Conservation (phyloP, 345 rosid genomes). For the Ricinus communis region DNA sequence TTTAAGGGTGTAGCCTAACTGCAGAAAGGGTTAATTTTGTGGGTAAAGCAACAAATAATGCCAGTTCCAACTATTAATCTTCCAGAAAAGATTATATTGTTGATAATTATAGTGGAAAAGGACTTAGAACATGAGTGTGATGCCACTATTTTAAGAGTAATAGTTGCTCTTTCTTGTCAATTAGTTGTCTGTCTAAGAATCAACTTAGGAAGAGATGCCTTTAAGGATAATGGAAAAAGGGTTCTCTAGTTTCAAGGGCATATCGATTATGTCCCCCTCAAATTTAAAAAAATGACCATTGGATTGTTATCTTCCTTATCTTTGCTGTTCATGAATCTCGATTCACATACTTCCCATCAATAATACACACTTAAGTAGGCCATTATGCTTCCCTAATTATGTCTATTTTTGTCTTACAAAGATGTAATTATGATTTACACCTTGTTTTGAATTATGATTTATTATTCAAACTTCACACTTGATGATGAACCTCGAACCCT, state of each 20-base stretch:
- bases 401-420: constrained; percentile 1
- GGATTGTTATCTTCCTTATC: constrained; percentile 24
- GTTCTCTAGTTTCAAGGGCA: constrained; percentile 32
- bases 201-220: constrained; percentile 17
- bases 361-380: constrained; percentile 13
- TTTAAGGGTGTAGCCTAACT: no score
- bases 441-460: not conserved
- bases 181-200: constrained; percentile 28
- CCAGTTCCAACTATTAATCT: no score
- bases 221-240: constrained; percentile 11
- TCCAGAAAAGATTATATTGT: no score
- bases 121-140: constrained; percentile 4
- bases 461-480: not conserved
- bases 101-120: not conserved
- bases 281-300: constrained; percentile 36
- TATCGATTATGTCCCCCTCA: constrained; percentile 28
- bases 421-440: not conserved
- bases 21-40: no score
- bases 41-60: no score
- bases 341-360: constrained; percentile 25
- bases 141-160: constrained; percentile 19
- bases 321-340: constrained; percentile 23
- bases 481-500: not conserved
- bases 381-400: constrained; percentile 12
- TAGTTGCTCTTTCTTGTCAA: constrained; percentile 26